Evolutionary conservation across 768 basidiomycete genomes (phyloP), one percentile per base, ranked within the genome.

Genomic region (Tricholomella constricta): DNA sequence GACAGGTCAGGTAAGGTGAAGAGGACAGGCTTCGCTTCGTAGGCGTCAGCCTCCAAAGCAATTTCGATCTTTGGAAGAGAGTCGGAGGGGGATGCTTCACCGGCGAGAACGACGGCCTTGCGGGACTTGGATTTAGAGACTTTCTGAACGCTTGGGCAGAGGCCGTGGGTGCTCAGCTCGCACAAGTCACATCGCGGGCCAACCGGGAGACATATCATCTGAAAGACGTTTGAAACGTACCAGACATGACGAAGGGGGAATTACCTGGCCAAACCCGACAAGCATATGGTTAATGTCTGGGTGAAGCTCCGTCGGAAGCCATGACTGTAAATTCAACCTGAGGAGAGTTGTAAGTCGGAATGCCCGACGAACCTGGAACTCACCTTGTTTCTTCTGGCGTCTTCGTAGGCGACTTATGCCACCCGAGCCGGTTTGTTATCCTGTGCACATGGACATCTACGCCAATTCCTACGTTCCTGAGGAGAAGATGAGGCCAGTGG

Each of bases 391-490:
- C 84, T 63, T 99, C 96, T 0, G 95, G 91, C 2, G 76, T 88
- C 63, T 86, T 90, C 1, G 94, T 95, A 6, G 83, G 84, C 2
- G 81, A 84, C 55, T 83, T 82, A 69, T 98, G 96, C 96, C 96
- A 99, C 35, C 90, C 86, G 2, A 99, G 69, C 14, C 94, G 78
- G 60, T 98, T 95, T 23, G 94, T 94, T 48, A 99, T 98, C 6
- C 96, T 78, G 60, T 98, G 94, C 6, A 98, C 94, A 67, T 99
- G 96, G 0, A 93, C 89, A 60, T 99, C 96, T 0, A 98, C 96
- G 0, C 95, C 96, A 29, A 98, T 96, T 1, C 96, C 96, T 22
- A 80, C 76, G 60, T 94, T 92, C 41, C 90, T 93, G 63, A n/a
- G 45, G 10, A 7, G 31, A 43, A n/a, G 26, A 22, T 35, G 40